Base-by-base conservation (phyloP, 768 basidiomycete species). In the Lactarius hengduanensis region DNA sequence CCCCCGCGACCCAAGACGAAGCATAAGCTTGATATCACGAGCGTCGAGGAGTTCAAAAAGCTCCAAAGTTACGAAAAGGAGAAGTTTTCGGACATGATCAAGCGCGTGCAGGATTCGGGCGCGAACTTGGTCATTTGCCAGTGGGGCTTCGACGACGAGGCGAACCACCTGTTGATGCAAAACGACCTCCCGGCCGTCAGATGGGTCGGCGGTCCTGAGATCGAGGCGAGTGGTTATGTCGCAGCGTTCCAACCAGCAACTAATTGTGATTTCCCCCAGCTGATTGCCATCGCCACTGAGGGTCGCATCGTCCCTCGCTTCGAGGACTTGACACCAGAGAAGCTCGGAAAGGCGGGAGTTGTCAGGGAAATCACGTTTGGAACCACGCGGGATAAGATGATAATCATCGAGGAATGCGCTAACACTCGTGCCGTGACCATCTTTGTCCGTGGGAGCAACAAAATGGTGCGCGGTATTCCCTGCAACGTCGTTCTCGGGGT, bases 131-230 rank as follows among this genome's bases (percentile, higher is more conserved):
- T 99, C 70, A 98, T 99, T 72, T 99, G 97, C 78, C 97, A 99
- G 75, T 99, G 97, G 97, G 97, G 97, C 67, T 99, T 99, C 74
- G 97, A 99, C 75, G 97, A 99, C 74, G 97, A 99, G 79, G 97
- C 97, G 54, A 99, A 99, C 75, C 97, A 98, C 76, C 71, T 98
- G 72, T 78, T 99, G 70, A 94, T 98, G 93, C 95, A 97, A 81
- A 98, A 98, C 72, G 93, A 96, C 16, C 82, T 99, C 41, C 97
- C 97, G 53, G 92, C 97, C 34, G 96, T 98, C 36, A 85, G 97
- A 75, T 98, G 97, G 97, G 97, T 99, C 63, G 97, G 97, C 67
- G 97, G 97, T 28, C 97, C 97, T 4, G 97, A 99, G 76, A 99
- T 99, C 69, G 97, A 99, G 88, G 94, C 95, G 61, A 15, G 74